A percentile compares a stretch with the other conserved stretches of the same genome.
These are phyloP conservation scores for Myrmaecium sp. DNA, from an alignment of 2,329 filamentous ascomycete genomes.

Conservation along the genomic window DNA sequence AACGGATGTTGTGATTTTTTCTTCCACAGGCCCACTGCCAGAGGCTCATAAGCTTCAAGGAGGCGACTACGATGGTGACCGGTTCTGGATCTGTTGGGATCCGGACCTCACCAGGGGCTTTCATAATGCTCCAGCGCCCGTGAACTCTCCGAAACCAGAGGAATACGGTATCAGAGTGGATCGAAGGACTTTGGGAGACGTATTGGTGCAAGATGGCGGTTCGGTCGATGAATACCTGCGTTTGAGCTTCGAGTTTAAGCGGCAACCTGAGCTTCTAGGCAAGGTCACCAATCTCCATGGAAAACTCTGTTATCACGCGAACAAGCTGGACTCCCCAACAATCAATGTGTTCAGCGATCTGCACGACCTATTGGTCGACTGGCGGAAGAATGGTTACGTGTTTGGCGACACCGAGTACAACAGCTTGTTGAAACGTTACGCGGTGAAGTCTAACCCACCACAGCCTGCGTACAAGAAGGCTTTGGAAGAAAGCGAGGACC, in stretches of 20 bases:
- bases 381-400: slow-evolving; percentile 28
- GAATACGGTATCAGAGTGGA: slow-evolving; percentile 35
- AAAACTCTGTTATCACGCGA: slow-evolving; percentile 36
- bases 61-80: slow-evolving; percentile 69
- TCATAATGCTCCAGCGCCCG: slow-evolving; percentile 37
- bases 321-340: slow-evolving; percentile 10
- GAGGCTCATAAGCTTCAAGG: slow-evolving; percentile 58
- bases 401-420: slow-evolving; percentile 31
- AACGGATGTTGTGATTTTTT: slow-evolving; percentile 68
- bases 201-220: slow-evolving; percentile 15
- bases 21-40: slow-evolving; percentile 41
- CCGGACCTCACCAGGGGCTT: slow-evolving; percentile 48
- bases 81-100: slow-evolving; percentile 66
- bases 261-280: slow-evolving; percentile 42
- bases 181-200: slow-evolving; percentile 27
- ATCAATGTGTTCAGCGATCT: slow-evolving; percentile 18
- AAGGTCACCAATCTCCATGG: slow-evolving; percentile 49
- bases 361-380: slow-evolving; percentile 30
- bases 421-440: slow-evolving; percentile 33
- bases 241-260: slow-evolving; percentile 40
- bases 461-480: slow-evolving; percentile 17
- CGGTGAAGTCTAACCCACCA: slow-evolving; percentile 37
- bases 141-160: slow-evolving; percentile 27
- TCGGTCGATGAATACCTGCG: slow-evolving; percentile 32
- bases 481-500: slow-evolving; percentile 11